Percentiles rank a stretch among this genome's conserved stretches.
Conservation (phyloP, 352 stramenopile species). For the Aphanomyces cochlioides region DNA sequence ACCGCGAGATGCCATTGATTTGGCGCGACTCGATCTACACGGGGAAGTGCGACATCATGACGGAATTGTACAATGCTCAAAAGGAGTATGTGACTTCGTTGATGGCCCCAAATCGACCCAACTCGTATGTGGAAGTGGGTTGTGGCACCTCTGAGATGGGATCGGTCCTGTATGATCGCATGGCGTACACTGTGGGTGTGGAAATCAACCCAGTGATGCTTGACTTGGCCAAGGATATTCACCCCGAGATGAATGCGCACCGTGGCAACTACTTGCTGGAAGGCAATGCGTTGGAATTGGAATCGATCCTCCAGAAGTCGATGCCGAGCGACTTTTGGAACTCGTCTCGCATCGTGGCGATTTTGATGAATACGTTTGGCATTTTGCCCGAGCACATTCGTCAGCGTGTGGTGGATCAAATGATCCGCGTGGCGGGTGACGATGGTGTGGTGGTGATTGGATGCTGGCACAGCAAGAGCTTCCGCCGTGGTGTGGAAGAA, state of each 20-base stretch:
- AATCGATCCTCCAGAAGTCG: background rate
- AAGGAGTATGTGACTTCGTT: conserved; percentile 24
- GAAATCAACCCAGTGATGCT: conserved; percentile 29
- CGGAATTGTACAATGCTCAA: conserved; percentile 23
- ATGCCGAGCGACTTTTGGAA: conserved; percentile 29
- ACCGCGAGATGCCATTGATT: conserved; percentile 29
- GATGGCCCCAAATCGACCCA: conserved; percentile 5
- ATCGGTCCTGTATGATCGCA: conserved; percentile 20
- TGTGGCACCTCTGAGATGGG: conserved; percentile 29
- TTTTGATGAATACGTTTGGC: conserved; percentile 32
- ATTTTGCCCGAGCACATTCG: conserved; percentile 30
- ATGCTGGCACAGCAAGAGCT: conserved; percentile 27
- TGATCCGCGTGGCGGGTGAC: conserved; percentile 15
- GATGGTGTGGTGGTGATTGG: conserved; percentile 30
- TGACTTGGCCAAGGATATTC: conserved; percentile 20
- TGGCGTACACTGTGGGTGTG: conserved; percentile 26
- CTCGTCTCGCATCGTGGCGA: conserved; percentile 16
- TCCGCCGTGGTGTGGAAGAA: conserved; percentile 26
- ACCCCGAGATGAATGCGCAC: conserved; percentile 20
- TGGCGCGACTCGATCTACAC: conserved; percentile 28
- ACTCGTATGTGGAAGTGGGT: conserved; percentile 30
- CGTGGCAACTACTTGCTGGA: conserved; percentile 23
- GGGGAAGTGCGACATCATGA: conserved; percentile 23
- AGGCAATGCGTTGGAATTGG: conserved; percentile 27
- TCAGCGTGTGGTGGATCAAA: conserved; percentile 24